These are phyloP conservation scores for Suillus plorans DNA, from an alignment of 768 basidiomycete genomes.

Conservation along the genomic window DNA sequence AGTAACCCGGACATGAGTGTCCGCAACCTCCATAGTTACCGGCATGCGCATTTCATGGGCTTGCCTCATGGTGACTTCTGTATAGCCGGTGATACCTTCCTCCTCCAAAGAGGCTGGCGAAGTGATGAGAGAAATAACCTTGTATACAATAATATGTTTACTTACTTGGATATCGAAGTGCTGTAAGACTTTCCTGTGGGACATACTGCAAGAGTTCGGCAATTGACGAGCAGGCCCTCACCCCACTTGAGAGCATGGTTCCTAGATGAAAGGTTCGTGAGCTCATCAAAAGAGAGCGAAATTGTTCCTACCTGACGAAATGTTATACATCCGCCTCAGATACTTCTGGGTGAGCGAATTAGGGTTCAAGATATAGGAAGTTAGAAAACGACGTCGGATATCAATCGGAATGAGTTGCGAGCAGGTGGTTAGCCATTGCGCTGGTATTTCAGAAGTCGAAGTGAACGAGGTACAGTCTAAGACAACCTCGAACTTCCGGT, in stretches of 20 bases:
- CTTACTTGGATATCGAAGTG: constrained; percentile 58
- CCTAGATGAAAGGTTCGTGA: constrained; percentile 34
- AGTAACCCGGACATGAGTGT: constrained; percentile 74
- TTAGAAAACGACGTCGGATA: constrained; percentile 59
- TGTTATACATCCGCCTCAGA: constrained; percentile 73
- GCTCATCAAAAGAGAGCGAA: constrained; percentile 1
- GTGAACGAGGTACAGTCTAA: constrained; percentile 82
- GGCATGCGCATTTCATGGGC: constrained; percentile 68
- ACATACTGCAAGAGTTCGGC: constrained; percentile 58
- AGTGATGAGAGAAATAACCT: constrained; percentile 7
- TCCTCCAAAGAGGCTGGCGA: constrained; percentile 58
- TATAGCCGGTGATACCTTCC: constrained; percentile 53
- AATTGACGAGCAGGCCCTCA: constrained; percentile 65
- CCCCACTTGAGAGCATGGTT: constrained; percentile 47
- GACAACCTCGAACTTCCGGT: constrained; percentile 65
- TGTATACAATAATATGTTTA: neutral
- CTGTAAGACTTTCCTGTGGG: constrained; percentile 44
- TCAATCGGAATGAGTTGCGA: constrained; percentile 74
- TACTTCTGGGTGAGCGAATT: constrained; percentile 72
- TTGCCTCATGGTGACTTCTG: constrained; percentile 66
- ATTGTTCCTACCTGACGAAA: constrained; percentile 46
- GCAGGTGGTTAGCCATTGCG: constrained; percentile 79
- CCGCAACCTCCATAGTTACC: constrained; percentile 64
- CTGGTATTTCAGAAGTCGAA: constrained; percentile 72
- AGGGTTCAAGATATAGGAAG: constrained; percentile 69